Evolutionary conservation across 2,329 filamentous ascomycete genomes (phyloP), one percentile per base, ranked within the genome.

Genomic region (Lithohypha guttulata): DNA sequence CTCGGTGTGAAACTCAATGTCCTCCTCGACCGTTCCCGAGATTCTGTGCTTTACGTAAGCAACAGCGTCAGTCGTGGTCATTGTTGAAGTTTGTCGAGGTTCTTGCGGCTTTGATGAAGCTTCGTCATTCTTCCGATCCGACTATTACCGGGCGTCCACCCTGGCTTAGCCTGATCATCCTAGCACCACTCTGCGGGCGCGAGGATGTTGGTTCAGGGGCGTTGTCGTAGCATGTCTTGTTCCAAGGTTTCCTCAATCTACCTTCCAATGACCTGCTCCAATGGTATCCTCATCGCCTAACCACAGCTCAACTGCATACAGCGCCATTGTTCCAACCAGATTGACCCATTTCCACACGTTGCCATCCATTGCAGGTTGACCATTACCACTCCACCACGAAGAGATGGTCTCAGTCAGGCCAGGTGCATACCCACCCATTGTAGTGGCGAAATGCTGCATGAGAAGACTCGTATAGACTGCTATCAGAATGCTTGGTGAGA

Each of bases 311-410:
- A 96, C 70, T 3, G 85, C 81, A 57, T 98, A 98, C 11, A 96
- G 64, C 5, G 73, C 73, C 81, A 96, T 93, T 1, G 87, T 95
- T 34, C 80, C 77, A 4, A 79, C 83, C 28, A 96, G 71, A 52
- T 98, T 98, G 51, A 91, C 74, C 91, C 91, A 96, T 39, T 87
- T 74, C 84, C 85, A 94, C 13, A 83, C 73, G 55, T 91, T 93
- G 13, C 86, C 84, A 9, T 84, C 86, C 3, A 78, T 84, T 4
- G 82, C 84, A 11, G 84, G 84, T 53, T 87, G 79, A 36, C 83
- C 78, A 29, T 51, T 51, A 7, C 51, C 51, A 2, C 80, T 87
- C 86, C 87, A 95, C 68, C 87, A 81, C 45, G 78, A 75, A 11
- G 72, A 73, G 39, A 73, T 75, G 2, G 74, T 73, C 2, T 75